Base-by-base conservation (phyloP, 31 red algal genomes). In the Asparagopsis taxiformis region DNA sequence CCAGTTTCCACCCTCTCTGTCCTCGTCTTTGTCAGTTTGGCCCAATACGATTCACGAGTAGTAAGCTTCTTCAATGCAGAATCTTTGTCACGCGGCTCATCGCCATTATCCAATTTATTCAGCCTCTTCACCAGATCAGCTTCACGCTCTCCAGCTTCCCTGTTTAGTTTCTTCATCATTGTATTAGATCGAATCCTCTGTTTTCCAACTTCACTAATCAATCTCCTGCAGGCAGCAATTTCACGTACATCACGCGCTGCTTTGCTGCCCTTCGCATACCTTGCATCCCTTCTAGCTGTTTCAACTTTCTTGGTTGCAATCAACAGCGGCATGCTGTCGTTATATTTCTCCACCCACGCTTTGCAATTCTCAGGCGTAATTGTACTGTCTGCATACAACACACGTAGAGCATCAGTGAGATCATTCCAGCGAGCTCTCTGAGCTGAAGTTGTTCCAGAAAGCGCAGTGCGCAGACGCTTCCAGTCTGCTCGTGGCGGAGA, bases 291-390 rank as follows among this genome's bases (percentile, higher is more conserved):
- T 31, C 68, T 53, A 3, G 54, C 68, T 0, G 39, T 28, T 9
- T 84, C 66, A 53, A 73, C 57, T 34, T 84, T 84, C 3, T 58
- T 33, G 3, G 59, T 57, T 0, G 79, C 79, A 28, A 73, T 58
- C 21, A 84, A 41, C 20, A 84, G 31, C 7, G 79, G 68, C 79
- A 84, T 73, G 33, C 9, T 21, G 48, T 72, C 44, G 17, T 34
- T 8, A 36, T 84, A 65, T 49, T 84, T 84, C 28, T 84, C 79
- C 1, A 69, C 68, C 77, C 77, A 80, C 9, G 49, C 77, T 41
- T 80, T 80, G 50, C 63, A 69, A 30, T 80, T 54, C 64, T 80
- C 77, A 24, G 64, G 29, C 19, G 65, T 30, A 2, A 59, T 33
- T 33, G 24, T 24, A 8, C 20, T 23, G 51, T 61, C 63, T 0